Base-by-base conservation (phyloP, 208 protist genomes). In the Leishmania turanica region DNA sequence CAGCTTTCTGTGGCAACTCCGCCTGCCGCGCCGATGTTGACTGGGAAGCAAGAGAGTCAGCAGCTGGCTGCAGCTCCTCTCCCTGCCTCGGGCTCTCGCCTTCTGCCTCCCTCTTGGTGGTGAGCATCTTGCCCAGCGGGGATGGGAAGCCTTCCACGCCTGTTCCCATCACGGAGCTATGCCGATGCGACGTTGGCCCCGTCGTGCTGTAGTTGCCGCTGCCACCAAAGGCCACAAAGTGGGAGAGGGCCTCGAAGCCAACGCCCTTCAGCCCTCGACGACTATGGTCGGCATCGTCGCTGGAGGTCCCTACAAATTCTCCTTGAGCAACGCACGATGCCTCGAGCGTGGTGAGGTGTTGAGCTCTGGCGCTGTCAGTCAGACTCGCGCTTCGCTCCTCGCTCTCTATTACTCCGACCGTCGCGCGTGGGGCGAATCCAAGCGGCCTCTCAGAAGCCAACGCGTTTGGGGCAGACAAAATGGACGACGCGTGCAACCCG, bases 141-240 rank as follows among this genome's bases (percentile, higher is more conserved):
- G 51, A 42, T 19, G 49, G 34, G 9, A 21, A 58, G 8, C 47
- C 74, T 51, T 60, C 54, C 37, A n/a, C 70, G 31, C 11, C 42
- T 24, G 31, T 71, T 40, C 27, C 42, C 7, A 42, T 60, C 24
- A 31, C 27, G 24, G 54, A 37, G 40, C 58, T 69, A 24, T 60
- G 56, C 31, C 47, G 60, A 19, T 77, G 40, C 34, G 56, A 77
- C 47, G 49, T 17, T 27, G 75, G 7, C 3, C 75, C 75, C 21
- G 24, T n/a, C 1, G 42, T 79, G 47, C n/a, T 34, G 24, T 69
- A 42, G 45, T 42, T 71, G 19, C 49, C 76, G 21, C 64, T 58
- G 47, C 79, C 82, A 51, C 78, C 83, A 70, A 88, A 93, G 47
- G 90, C 90, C 13, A 91, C 85, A 66, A 87, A 93, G 19, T 66